Base-by-base conservation (phyloP, 192 early-diverging fungal genomes). In the Rhizophagus prolifer region DNA sequence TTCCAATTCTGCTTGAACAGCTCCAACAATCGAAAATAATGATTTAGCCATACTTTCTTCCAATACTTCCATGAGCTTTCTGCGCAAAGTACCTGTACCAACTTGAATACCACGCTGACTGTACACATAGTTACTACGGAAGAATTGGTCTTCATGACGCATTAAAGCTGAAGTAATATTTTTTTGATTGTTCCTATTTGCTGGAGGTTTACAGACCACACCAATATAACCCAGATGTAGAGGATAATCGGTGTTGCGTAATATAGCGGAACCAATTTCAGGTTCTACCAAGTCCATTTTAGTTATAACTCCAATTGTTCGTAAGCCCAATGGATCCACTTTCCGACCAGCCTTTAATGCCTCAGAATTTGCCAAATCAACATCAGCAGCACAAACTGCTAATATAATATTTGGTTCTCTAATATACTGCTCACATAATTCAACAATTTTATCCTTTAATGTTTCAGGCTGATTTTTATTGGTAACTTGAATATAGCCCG, bases 141-240 rank as follows among this genome's bases (percentile, higher is more conserved):
- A 90, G 36, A 86, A 89, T 8, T 83, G 74, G n/a, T 89, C 88
- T 75, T 90, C 88, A 21, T 81, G 80, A 61, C 79, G 81, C 34
- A 90, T 85, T 16, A 90, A 78, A 5, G 87, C 85, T 44, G 82
- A 81, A 12, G 83, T 87, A 80, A 86, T 87, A 38, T 86, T 87
- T 54, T 81, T 84, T 16, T 77, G 58, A 47, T 75, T 80, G 66
- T 65, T 84, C 13, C 36, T 61, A 50, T 74, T 76, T 21, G 76
- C 62, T 1, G 85, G 84, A 12, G 90, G 86, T 81, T 93, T 94
- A 84, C 95, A 95, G 10, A 98, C 94, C 9, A 99, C 96, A 41
- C 97, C 97, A 79, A 99, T 92, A 79, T 99, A 99, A 13, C 97
- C 97, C 21, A 98, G 83, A 59, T 95, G 91, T 31, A 99, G 81